phyloP scores from a whole-genome alignment of 2,329 filamentous ascomycete genomes.

The Aspergillus fijiensis region DNA sequence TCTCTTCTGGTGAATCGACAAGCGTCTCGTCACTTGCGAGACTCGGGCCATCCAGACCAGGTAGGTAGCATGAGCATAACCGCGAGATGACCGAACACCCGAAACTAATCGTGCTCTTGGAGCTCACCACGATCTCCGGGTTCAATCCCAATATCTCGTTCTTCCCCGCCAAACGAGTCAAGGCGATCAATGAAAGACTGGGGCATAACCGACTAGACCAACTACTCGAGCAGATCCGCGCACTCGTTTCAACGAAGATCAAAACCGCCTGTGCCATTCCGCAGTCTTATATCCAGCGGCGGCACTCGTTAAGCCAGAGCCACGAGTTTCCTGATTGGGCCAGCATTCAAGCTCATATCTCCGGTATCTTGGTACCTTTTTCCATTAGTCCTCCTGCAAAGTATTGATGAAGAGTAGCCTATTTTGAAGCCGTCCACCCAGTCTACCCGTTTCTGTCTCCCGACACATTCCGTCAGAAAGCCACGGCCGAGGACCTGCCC shows the following conservation, averaged over 20 bases:
- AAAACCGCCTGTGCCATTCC: conserved; percentile 2
- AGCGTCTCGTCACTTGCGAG: background rate
- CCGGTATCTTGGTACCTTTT: background rate
- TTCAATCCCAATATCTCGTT: conserved; percentile 12
- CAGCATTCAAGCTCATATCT: background rate
- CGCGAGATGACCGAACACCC: background rate
- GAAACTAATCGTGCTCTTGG: background rate
- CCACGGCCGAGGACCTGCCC: conserved; percentile 50
- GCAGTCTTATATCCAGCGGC: background rate
- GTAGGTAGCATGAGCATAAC: background rate
- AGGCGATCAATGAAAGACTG: conserved; percentile 6
- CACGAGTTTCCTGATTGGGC: background rate
- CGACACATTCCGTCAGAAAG: conserved; percentile 34
- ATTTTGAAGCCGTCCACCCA: conserved; percentile 42
- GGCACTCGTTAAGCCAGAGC: background rate
- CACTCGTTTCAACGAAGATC: conserved; percentile 7
- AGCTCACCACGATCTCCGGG: conserved; percentile 1
- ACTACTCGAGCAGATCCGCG: conserved; percentile 7
- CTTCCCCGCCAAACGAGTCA: conserved; percentile 9
- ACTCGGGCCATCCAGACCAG: conserved; percentile 3
- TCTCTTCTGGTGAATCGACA: conserved; percentile 6
- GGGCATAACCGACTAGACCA: conserved; percentile 9
- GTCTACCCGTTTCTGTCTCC: conserved; percentile 44
- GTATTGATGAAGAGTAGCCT: conserved; percentile 24
- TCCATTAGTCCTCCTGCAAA: background rate